phyloP scores from a whole-genome alignment of 306 rosid species.

The Dalbergia cochinchinensis region DNA sequence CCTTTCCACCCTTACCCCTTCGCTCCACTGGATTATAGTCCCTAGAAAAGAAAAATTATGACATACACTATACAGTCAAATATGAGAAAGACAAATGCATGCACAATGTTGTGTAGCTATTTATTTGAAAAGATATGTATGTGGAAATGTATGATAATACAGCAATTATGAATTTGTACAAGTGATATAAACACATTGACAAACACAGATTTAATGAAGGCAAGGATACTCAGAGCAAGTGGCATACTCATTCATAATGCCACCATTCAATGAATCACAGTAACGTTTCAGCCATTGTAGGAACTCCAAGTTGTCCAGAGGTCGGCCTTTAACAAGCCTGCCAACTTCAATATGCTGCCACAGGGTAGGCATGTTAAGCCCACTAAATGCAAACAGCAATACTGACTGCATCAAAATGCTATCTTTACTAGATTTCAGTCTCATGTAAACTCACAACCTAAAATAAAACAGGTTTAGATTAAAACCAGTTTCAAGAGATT shows the following conservation, averaged over 20 bases:
- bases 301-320: constrained; percentile 96
- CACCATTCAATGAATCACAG: constrained; percentile 95
- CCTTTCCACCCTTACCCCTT: constrained; percentile 80
- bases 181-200: not conserved
- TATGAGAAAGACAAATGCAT: constrained; percentile 15
- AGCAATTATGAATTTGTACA: not conserved
- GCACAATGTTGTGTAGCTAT: not conserved
- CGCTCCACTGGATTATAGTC: constrained; percentile 91
- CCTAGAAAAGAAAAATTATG: constrained; percentile 49
- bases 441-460: not conserved
- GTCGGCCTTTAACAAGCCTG: constrained; percentile 97
- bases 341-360: constrained; percentile 91
- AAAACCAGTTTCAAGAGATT: no score
- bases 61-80: not conserved
- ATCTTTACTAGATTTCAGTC: constrained; percentile 27
- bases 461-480: not conserved
- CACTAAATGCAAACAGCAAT: constrained; percentile 25
- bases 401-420: not conserved
- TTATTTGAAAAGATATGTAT: constrained; percentile 1
- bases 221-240: constrained; percentile 41
- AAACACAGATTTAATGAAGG: not conserved
- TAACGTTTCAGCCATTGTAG: constrained; percentile 97
- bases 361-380: constrained; percentile 27
- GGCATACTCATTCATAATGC: constrained; percentile 80
- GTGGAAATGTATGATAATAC: constrained; percentile 26